phyloP scores from a whole-genome alignment of 2,329 filamentous ascomycete genomes.

The Zasmidium citrigriseum region DNA sequence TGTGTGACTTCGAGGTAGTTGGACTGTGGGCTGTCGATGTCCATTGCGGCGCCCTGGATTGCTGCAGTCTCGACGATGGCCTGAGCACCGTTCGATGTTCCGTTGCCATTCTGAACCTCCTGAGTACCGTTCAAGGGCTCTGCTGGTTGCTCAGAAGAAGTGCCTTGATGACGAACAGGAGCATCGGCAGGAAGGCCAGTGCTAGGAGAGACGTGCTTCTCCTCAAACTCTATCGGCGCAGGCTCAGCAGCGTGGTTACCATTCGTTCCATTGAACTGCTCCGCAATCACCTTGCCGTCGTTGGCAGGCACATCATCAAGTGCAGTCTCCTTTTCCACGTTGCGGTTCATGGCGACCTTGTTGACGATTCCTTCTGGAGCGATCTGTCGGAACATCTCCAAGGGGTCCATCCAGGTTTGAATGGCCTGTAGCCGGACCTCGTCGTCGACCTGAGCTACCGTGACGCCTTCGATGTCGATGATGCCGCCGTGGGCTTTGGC shows the following conservation, averaged over 20 bases:
- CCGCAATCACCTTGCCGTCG: conserved; percentile 20
- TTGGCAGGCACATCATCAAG: conserved; percentile 22
- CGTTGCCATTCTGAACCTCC: not conserved
- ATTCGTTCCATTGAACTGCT: conserved; percentile 18
- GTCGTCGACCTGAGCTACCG: conserved; percentile 63
- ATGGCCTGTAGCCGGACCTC: conserved; percentile 59
- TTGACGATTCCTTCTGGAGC: conserved; percentile 51
- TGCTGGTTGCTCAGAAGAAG: not conserved
- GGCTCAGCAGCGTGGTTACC: not conserved
- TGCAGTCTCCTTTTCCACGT: conserved; percentile 31
- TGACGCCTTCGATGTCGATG: conserved; percentile 66
- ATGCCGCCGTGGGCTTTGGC: conserved; percentile 61
- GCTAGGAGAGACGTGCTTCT: conserved; percentile 24
- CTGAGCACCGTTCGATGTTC: conserved; percentile 11
- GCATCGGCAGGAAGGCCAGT: conserved; percentile 22
- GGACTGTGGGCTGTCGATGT: conserved; percentile 21
- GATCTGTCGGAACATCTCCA: conserved; percentile 69
- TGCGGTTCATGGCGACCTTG: conserved; percentile 43
- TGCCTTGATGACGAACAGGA: conserved; percentile 24
- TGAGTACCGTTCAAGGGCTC: not conserved
- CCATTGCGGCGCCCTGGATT: conserved; percentile 19
- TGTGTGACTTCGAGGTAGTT: conserved; percentile 23
- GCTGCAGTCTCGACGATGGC: conserved; percentile 26
- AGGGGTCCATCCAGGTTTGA: conserved; percentile 66
- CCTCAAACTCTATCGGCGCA: not conserved